Percentiles rank a stretch among this genome's conserved stretches.
Conservation (phyloP, 768 basidiomycete genomes). For the Dendrothele bispora region DNA sequence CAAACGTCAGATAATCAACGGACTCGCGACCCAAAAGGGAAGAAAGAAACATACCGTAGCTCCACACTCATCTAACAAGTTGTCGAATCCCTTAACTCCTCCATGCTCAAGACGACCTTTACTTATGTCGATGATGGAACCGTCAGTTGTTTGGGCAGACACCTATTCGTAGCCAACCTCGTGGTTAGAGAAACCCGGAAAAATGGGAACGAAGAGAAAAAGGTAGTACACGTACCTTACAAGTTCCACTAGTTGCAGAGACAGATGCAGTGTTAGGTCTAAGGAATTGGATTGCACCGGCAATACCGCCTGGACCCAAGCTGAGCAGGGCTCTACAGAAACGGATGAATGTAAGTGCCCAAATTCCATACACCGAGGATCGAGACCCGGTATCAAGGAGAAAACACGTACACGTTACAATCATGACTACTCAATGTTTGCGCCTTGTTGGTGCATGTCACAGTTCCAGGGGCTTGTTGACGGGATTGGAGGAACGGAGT, state of each 20-base stretch:
- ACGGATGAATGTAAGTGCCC: no score
- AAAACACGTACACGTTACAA: conserved; percentile 2
- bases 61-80: not conserved
- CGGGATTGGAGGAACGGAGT: not conserved
- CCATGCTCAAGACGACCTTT: conserved; percentile 4
- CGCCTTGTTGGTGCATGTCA: not conserved
- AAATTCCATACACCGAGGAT: not conserved
- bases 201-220: no score
- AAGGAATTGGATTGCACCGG: conserved; percentile 2
- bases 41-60: not conserved
- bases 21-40: not conserved
- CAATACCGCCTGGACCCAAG: conserved; percentile 2
- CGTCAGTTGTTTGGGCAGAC: conserved; percentile 1
- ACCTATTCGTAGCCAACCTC: no score
- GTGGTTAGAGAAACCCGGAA: no score
- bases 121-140: conserved; percentile 3
- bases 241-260: conserved; percentile 1
- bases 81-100: not conserved
- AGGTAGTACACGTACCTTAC: not conserved
- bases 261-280: not conserved
- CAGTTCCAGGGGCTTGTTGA: not conserved
- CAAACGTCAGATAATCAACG: not conserved
- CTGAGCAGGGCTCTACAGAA: not conserved
- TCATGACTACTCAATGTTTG: conserved; percentile 1
- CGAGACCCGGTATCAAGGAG: not conserved